Base-by-base conservation (phyloP, 805 yeast species). In the Kazachstania viticola region DNA sequence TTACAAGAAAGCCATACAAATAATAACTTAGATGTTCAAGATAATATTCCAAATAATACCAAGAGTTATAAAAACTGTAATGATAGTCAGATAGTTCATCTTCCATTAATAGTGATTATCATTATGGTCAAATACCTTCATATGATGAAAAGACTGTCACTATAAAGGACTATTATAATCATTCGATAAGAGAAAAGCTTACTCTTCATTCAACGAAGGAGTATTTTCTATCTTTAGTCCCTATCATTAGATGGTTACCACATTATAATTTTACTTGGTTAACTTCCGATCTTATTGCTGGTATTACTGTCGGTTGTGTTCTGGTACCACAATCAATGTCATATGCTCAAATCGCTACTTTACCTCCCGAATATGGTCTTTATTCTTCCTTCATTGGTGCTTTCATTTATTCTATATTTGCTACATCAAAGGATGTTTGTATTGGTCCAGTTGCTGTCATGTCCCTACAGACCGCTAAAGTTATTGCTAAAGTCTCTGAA, bases 361-460 rank as follows among this genome's bases (percentile, higher is more conserved):
- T 87, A 38, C 65, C 75, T 4, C 74, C 94, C 5, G 79, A 85
- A 54, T 87, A 76, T 46, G 96, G 96, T 30, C 69, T 87, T 29
- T 87, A 87, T 58, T 82, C 95, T 11, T 81, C 94, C 0, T 87
- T 87, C 49, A 77, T 87, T 29, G 96, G 96, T 51, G 94, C 85
- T 9, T 69, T 84, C 49, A 72, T 80, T 32, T 87, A 87, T 56
- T 79, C 94, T 30, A 70, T 87, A 47, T 87, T 87, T 59, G 96
- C 96, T 11, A 87, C 96, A 11, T 80, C 94, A 16, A 87, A 87
- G 57, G 96, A 87, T 65, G 94, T 87, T 24, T 79, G 93, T 38
- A 85, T 87, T 46, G 96, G 96, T 17, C 96, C 96, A 9, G 96
- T 87, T 23, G 96, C 96, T 9, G 96, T 87, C 35, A 85, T 87